Evolutionary conservation across 73 alveolate genomes (phyloP).

Genomic region (Paramecium octaurelia): DNA sequence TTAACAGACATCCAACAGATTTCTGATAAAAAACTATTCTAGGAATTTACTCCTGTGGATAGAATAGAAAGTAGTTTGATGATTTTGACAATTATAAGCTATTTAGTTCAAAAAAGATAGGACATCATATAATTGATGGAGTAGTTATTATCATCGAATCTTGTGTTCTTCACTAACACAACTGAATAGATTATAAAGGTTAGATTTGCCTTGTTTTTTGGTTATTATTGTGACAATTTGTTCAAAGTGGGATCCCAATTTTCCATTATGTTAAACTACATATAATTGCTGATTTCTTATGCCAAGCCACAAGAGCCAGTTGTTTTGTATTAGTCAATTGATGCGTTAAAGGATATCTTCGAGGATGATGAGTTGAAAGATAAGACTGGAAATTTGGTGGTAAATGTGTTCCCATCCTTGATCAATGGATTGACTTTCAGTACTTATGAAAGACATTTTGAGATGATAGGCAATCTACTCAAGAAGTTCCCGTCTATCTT

Average conservation of each 20-base stretch:
- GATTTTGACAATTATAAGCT: constrained; percentile 38
- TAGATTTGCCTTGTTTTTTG: constrained; percentile 7
- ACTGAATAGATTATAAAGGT: not conserved
- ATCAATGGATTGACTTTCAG: not conserved
- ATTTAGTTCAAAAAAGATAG: constrained; percentile 33
- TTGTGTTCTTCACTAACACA: not conserved
- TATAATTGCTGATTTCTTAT: not conserved
- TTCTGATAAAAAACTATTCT: not conserved
- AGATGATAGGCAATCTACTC: constrained; percentile 8
- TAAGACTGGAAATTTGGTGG: not conserved
- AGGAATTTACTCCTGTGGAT: not conserved
- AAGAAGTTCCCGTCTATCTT: not conserved
- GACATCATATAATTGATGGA: constrained; percentile 17
- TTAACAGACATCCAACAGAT: not conserved
- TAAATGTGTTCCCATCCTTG: constrained; percentile 10
- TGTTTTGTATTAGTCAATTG: constrained; percentile 25
- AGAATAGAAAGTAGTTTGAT: constrained; percentile 51
- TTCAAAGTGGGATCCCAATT: constrained; percentile 24
- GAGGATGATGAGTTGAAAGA: constrained; percentile 40
- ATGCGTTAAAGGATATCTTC: constrained; percentile 38
- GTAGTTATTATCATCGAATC: not conserved
- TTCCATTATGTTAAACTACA: not conserved
- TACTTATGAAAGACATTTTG: constrained; percentile 42
- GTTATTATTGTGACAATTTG: constrained; percentile 42
- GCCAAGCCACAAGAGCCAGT: constrained; percentile 32